Percentiles rank a stretch among this genome's conserved stretches.
Conservation (phyloP, 208 protist species). For the Trypanosoma vivax region DNA sequence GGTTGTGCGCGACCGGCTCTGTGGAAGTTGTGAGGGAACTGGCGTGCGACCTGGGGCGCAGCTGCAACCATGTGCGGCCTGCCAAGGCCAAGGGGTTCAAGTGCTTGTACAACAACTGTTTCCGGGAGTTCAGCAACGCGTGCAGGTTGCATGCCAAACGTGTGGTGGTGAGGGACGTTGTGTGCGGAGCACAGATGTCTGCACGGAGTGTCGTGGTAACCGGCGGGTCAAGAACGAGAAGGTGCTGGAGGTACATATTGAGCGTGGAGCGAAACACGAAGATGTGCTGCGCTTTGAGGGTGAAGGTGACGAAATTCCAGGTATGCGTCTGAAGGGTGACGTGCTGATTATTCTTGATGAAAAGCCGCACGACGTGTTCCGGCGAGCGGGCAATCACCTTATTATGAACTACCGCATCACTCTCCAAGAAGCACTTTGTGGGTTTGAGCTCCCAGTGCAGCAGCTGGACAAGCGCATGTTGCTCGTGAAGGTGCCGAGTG, state of each 20-base stretch:
- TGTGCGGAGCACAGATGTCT: constrained; percentile 85
- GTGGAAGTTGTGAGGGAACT: constrained; percentile 51
- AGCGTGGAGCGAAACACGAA: constrained; percentile 88
- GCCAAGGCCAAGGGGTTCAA: constrained; percentile 88
- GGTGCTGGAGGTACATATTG: constrained; percentile 93
- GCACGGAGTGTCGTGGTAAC: constrained; percentile 89
- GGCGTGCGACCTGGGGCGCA: constrained; percentile 49
- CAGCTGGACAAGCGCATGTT: constrained; percentile 87
- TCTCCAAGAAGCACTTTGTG: constrained; percentile 92
- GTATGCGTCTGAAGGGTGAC: constrained; percentile 88
- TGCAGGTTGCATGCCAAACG: constrained; percentile 79
- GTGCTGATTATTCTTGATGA: constrained; percentile 94
- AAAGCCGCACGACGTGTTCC: constrained; percentile 89
- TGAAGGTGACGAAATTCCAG: constrained; percentile 92
- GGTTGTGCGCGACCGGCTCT: constrained; percentile 77
- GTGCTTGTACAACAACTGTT: constrained; percentile 88
- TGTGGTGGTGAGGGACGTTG: constrained; percentile 87
- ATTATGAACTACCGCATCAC: constrained; percentile 81
- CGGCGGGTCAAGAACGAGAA: constrained; percentile 88
- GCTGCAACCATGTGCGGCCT: constrained; percentile 69
- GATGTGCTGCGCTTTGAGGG: constrained; percentile 92
- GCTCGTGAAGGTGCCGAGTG: constrained; percentile 47
- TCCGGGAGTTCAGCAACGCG: constrained; percentile 92
- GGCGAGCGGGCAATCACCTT: constrained; percentile 90
- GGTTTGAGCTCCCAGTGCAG: constrained; percentile 79